Percentiles rank a stretch among this genome's conserved stretches.
These are phyloP conservation scores for Rachicladosporium sp. DNA, from an alignment of 2,329 filamentous ascomycete species.

Conservation along the genomic window DNA sequence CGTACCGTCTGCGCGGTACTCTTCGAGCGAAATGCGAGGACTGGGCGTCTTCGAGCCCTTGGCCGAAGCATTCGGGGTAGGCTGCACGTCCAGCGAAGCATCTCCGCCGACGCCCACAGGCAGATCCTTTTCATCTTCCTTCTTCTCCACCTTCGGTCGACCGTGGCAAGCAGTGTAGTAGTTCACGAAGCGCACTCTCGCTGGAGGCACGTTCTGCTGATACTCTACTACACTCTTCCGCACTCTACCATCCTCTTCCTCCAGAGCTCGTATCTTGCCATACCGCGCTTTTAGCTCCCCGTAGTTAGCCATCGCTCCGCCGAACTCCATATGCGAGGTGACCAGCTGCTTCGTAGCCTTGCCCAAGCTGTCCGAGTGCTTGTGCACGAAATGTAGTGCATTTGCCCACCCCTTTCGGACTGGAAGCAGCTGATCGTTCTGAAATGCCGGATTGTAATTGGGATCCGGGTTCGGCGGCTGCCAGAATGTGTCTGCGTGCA, in stretches of 20 bases:
- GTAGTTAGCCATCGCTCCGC: constrained; percentile 67
- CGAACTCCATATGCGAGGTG: constrained; percentile 72
- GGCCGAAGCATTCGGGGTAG: neutral
- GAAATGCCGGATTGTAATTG: constrained; percentile 62
- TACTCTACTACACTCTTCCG: constrained; percentile 22
- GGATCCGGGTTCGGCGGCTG: constrained; percentile 31
- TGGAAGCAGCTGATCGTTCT: constrained; percentile 59
- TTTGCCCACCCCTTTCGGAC: constrained; percentile 57
- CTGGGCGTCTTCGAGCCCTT: constrained; percentile 16
- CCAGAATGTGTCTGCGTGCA: constrained; percentile 17
- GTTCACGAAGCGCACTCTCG: constrained; percentile 67
- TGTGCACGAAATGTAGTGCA: constrained; percentile 65
- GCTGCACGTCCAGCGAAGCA: constrained; percentile 1
- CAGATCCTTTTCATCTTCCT: constrained; percentile 27
- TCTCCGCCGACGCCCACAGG: constrained; percentile 2
- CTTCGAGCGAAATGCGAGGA: constrained; percentile 35
- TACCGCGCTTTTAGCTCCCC: constrained; percentile 59
- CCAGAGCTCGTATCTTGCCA: constrained; percentile 53
- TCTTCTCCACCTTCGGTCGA: constrained; percentile 41
- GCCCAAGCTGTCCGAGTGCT: constrained; percentile 62
- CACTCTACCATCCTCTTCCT: constrained; percentile 50
- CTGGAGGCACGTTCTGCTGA: constrained; percentile 17
- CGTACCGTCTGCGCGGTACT: constrained; percentile 27
- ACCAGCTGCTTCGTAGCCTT: constrained; percentile 62
- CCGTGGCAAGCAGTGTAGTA: constrained; percentile 85